Percentiles rank a stretch among this genome's conserved stretches.
Evolutionary conservation across 306 rosid species (phyloP).

Genomic region (Prunus mira): DNA sequence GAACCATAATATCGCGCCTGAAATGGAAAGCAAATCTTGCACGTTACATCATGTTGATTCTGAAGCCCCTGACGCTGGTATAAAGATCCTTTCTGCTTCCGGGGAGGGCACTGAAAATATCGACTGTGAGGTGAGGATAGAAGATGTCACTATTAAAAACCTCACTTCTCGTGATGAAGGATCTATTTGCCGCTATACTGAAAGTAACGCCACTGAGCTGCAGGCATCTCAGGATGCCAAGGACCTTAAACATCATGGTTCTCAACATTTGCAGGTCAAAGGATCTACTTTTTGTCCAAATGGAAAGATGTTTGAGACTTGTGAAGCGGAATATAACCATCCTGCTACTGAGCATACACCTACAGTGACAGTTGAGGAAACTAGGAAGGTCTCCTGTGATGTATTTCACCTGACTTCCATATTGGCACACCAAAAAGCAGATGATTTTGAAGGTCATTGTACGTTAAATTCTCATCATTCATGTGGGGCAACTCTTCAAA

Average conservation of each 20-base stretch:
- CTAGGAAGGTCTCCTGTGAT: constrained; percentile 24
- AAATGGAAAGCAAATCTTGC: constrained; percentile 25
- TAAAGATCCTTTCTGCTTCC: constrained; percentile 14
- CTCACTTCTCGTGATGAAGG: constrained; percentile 23
- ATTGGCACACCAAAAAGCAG: constrained; percentile 18
- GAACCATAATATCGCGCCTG: constrained; percentile 16
- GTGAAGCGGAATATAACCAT: constrained; percentile 20
- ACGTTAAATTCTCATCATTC: not conserved
- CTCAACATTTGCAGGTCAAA: constrained; percentile 8
- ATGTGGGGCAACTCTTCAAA: not conserved
- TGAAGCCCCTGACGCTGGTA: constrained; percentile 15
- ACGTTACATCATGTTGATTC: constrained; percentile 9
- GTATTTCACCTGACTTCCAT: constrained; percentile 15
- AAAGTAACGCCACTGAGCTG: constrained; percentile 21
- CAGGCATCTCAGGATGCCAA: constrained; percentile 9
- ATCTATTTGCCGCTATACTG: constrained; percentile 22
- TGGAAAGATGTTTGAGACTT: constrained; percentile 19
- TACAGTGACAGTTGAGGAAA: constrained; percentile 16
- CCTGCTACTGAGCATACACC: constrained; percentile 20
- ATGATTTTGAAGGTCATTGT: constrained; percentile 11
- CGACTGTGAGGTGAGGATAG: constrained; percentile 24
- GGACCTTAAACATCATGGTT: constrained; percentile 9
- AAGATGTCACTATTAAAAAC: constrained; percentile 9
- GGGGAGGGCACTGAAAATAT: constrained; percentile 24
- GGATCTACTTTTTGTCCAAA: not conserved